Conservation (phyloP, 768 basidiomycete genomes). For the Lactarius hengduanensis region DNA sequence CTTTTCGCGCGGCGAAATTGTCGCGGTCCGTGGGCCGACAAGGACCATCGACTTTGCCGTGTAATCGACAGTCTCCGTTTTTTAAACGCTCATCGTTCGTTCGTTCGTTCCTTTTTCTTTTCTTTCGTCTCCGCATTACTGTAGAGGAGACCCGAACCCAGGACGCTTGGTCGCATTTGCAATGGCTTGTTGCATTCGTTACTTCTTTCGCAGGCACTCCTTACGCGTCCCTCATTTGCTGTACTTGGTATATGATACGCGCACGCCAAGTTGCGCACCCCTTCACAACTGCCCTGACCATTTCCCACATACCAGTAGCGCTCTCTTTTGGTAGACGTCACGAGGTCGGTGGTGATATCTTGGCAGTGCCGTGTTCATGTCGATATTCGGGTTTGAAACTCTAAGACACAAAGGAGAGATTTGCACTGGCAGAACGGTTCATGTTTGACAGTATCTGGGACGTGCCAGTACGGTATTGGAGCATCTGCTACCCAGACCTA, state of each 20-base stretch:
- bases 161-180: neutral
- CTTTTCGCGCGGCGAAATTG: neutral
- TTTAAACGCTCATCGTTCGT: neutral
- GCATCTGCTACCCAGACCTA: neutral
- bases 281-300: neutral
- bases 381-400: no score
- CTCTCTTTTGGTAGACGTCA: no score
- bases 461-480: no score
- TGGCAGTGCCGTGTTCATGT: no score
- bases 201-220: neutral
- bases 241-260: neutral
- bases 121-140: neutral
- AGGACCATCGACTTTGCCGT: neutral
- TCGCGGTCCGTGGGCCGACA: neutral
- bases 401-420: no score
- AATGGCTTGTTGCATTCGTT: neutral
- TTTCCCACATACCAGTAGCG: no score
- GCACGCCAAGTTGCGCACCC: neutral
- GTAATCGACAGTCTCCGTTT: neutral
- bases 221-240: neutral
- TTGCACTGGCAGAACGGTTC: no score
- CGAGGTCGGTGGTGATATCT: no score
- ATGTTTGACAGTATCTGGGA: no score
- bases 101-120: neutral
- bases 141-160: neutral